phyloP scores from a whole-genome alignment of 352 stramenopile species.

The Pythium biforme region DNA sequence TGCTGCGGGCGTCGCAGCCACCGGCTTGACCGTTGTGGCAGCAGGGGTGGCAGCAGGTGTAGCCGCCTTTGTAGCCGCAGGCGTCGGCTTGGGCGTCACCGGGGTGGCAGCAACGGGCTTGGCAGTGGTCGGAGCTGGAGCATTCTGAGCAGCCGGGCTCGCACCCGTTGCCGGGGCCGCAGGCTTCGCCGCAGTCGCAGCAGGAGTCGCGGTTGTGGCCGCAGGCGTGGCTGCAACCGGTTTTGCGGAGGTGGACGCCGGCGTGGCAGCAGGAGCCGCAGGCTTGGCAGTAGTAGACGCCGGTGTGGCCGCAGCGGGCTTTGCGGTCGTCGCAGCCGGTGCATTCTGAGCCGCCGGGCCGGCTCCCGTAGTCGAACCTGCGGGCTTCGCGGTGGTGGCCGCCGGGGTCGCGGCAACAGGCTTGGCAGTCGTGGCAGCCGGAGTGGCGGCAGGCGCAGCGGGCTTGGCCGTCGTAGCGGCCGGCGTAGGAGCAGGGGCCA shows the following conservation, averaged over 20 bases:
- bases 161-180: not conserved
- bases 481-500: not conserved
- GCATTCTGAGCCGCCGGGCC: no score
- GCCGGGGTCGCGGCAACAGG: not conserved
- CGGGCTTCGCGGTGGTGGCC: not conserved
- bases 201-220: not conserved
- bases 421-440: conserved; percentile 1
- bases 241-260: not conserved
- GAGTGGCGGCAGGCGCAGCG: not conserved
- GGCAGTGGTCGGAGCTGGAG: not conserved
- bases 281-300: not conserved
- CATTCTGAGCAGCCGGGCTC: not conserved
- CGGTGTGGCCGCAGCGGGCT: no score
- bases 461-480: not conserved
- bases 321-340: no score
- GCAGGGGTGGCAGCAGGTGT: not conserved
- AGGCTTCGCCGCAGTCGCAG: not conserved
- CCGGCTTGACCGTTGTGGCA: not conserved
- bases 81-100: conserved; percentile 1
- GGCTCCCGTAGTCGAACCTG: not conserved
- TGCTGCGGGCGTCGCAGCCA: not conserved
- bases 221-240: not conserved
- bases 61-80: not conserved
- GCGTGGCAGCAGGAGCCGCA: not conserved
- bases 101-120: not conserved